Percentiles rank a stretch among this genome's conserved stretches.
Conservation (phyloP, 2,329 filamentous ascomycete species). For the Moelleriella libera region DNA sequence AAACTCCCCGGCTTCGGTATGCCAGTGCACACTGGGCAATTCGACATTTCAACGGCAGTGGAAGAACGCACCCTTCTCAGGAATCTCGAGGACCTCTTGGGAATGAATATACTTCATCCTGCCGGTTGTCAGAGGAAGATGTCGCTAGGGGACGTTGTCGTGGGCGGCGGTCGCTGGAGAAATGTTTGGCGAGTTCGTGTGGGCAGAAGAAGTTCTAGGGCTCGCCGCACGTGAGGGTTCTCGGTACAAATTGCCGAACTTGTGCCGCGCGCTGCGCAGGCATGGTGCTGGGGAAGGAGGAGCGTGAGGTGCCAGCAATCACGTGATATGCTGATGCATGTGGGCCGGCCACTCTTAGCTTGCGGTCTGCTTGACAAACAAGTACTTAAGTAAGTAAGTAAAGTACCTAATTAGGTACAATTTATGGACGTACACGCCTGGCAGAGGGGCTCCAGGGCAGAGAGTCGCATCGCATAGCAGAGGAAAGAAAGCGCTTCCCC, state of each 20-base stretch:
- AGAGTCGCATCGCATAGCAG: no score
- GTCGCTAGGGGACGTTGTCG: conserved; percentile 27
- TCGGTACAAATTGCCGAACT: conserved; percentile 1
- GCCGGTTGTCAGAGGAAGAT: conserved; percentile 37
- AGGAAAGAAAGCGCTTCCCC: no score
- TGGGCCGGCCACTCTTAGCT: no score
- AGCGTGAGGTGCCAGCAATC: no score
- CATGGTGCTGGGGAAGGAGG: background rate
- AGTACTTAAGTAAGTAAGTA: no score
- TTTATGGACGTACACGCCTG: no score
- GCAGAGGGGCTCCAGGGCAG: no score
- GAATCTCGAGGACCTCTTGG: conserved; percentile 87
- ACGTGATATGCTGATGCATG: no score
- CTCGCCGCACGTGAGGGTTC: conserved; percentile 24
- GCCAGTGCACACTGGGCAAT: background rate
- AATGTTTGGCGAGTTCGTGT: conserved; percentile 26
- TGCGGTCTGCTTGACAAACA: no score
- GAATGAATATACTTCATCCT: conserved; percentile 99
- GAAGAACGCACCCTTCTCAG: conserved; percentile 76
- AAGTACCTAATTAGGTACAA: no score
- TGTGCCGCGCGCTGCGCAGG: background rate
- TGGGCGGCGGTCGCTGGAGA: conserved; percentile 20
- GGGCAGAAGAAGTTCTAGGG: conserved; percentile 31
- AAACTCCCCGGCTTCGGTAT: background rate
- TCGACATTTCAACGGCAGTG: conserved; percentile 2